A percentile compares a stretch with the other conserved stretches of the same genome.
Evolutionary conservation across 176 grass and related monocot genomes (phyloP).

Genomic region (Musa beccarii): DNA sequence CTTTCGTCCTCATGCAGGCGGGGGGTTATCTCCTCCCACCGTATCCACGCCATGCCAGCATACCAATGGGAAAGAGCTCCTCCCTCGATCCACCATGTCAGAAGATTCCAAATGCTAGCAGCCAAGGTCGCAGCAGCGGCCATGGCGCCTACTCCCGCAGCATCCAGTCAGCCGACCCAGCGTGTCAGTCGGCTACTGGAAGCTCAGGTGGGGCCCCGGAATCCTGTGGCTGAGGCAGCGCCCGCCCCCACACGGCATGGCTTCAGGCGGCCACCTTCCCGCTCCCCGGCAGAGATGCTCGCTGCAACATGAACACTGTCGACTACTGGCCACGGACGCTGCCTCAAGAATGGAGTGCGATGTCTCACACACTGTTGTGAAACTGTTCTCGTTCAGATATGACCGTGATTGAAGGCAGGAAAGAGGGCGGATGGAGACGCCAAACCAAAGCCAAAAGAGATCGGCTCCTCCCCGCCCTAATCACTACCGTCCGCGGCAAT

Average conservation of each 20-base stretch:
- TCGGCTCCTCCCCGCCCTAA: not conserved
- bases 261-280: not conserved
- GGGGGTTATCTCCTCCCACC: not conserved
- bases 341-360: not conserved
- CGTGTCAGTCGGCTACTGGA: too few relatives aligned
- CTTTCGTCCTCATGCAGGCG: not conserved
- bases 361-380: not conserved
- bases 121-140: not conserved
- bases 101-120: conserved; percentile 12
- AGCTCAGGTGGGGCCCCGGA: too few relatives aligned
- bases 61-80: not conserved
- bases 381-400: not conserved
- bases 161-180: too few relatives aligned
- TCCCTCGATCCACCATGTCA: not conserved
- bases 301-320: not conserved
- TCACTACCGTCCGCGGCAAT: not conserved
- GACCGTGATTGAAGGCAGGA: not conserved
- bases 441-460: not conserved
- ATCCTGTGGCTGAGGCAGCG: too few relatives aligned
- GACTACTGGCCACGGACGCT: not conserved
- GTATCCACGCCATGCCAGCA: too few relatives aligned
- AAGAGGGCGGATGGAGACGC: not conserved
- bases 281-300: not conserved
- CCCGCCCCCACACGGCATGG: not conserved
- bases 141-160: not conserved